These are phyloP conservation scores for Fusarium transvaalense DNA, from an alignment of 2,329 filamentous ascomycete genomes.

Conservation along the genomic window DNA sequence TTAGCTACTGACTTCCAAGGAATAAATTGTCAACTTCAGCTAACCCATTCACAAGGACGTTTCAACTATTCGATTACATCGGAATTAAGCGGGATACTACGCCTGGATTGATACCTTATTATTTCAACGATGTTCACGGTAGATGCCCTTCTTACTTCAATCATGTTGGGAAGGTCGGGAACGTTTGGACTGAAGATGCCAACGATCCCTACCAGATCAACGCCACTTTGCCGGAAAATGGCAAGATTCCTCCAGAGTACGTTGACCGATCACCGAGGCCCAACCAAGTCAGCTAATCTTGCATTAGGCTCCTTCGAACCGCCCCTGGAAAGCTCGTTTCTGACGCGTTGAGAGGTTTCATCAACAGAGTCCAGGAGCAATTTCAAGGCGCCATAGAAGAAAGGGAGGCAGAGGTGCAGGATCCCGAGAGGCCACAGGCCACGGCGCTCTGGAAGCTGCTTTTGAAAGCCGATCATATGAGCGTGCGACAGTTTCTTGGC, in stretches of 20 bases:
- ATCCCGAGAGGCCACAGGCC: no score
- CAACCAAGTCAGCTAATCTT: no score
- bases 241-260: constrained; percentile 7
- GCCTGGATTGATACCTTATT: constrained; percentile 28
- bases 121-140: background rate
- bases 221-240: background rate
- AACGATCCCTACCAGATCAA: constrained; percentile 24
- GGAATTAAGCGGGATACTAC: background rate
- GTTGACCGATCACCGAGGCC: background rate
- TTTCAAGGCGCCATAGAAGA: background rate
- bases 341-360: background rate
- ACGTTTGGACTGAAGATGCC: background rate
- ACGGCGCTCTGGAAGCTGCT: constrained; percentile 8
- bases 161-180: background rate
- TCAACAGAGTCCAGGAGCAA: background rate
- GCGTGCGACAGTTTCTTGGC: constrained; percentile 33
- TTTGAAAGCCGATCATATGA: constrained; percentile 31
- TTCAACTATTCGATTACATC: constrained; percentile 11
- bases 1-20: no score
- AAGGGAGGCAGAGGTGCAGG: no score
- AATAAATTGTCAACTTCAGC: no score
- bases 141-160: constrained; percentile 30
- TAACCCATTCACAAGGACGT: background rate
- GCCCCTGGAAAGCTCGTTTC: background rate
- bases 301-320: background rate